A percentile compares a stretch with the other conserved stretches of the same genome.
These are phyloP conservation scores for Fusarium bactridioides DNA, from an alignment of 2,329 filamentous ascomycete genomes.

Conservation along the genomic window DNA sequence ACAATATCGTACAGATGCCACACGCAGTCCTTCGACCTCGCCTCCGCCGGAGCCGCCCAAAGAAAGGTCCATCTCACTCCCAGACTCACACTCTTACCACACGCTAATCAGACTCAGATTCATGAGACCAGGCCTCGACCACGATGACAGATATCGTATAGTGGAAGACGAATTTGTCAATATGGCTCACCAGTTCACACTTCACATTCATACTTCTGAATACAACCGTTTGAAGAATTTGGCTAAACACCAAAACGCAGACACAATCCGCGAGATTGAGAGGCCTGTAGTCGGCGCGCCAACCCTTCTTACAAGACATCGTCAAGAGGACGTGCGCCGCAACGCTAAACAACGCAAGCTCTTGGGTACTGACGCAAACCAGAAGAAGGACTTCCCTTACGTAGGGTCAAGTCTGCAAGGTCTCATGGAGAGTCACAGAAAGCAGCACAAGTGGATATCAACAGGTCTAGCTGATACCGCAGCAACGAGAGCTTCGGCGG, in stretches of 20 bases:
- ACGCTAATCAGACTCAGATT: conserved; percentile 49
- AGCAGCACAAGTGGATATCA: conserved; percentile 42
- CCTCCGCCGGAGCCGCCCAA: conserved; percentile 58
- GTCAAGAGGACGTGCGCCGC: conserved; percentile 32
- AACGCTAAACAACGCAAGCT: conserved; percentile 38
- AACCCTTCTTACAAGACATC: conserved; percentile 38
- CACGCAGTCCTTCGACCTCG: conserved; percentile 58
- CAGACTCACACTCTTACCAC: neutral
- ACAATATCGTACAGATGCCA: conserved; percentile 22
- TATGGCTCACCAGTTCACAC: conserved; percentile 74
- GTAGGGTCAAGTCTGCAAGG: conserved; percentile 49
- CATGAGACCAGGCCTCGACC: conserved; percentile 70
- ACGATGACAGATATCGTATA: conserved; percentile 82
- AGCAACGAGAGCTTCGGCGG: conserved; percentile 41
- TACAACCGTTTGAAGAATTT: conserved; percentile 72
- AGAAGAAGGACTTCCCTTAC: conserved; percentile 32
- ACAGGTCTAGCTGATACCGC: conserved; percentile 29
- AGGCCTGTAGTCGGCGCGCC: conserved; percentile 57
- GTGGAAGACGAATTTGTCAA: conserved; percentile 81
- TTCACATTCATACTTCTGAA: conserved; percentile 79
- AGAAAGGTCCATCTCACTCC: conserved; percentile 51
- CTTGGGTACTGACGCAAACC: conserved; percentile 1
- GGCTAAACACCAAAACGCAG: conserved; percentile 63
- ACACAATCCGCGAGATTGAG: conserved; percentile 59
- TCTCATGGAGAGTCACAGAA: conserved; percentile 54